These are phyloP conservation scores for Pleodorina starrii DNA, from an alignment of 139 green algal genomes.

Conservation along the genomic window DNA sequence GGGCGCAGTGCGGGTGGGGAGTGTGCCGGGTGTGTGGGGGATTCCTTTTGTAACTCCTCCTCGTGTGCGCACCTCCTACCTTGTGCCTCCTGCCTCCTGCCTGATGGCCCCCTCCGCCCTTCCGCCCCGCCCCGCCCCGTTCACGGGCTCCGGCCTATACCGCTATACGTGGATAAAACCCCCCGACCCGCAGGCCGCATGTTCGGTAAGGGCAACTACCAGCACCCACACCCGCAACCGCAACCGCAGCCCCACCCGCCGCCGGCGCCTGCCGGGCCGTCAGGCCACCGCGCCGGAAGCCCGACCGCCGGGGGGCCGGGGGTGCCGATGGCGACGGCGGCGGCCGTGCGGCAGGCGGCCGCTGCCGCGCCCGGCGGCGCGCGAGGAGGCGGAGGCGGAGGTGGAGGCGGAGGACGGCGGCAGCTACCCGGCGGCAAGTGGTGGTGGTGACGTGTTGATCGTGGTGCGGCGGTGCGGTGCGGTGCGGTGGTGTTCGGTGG, in stretches of 20 bases:
- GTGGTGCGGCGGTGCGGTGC: not conserved
- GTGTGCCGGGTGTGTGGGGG: no score
- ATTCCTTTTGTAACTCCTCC: no score
- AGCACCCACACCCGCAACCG: slow-evolving; percentile 27
- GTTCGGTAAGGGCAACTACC: slow-evolving; percentile 39
- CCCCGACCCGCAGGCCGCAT: slow-evolving; percentile 36
- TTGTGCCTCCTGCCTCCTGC: no score
- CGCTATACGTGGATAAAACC: no score
- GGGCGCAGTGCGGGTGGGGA: no score
- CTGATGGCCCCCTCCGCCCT: no score
- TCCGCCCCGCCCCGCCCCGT: no score
- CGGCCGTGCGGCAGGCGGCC: not conserved
- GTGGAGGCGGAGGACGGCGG: not conserved
- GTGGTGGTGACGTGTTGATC: not conserved
- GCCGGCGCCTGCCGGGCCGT: not conserved
- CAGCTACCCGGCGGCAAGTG: slow-evolving; percentile 5
- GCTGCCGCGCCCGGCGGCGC: not conserved
- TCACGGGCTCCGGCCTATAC: no score
- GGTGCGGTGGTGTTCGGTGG: not conserved
- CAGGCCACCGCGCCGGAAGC: not conserved
- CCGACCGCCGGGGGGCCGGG: no score
- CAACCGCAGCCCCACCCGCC: not conserved
- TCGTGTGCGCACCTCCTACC: no score
- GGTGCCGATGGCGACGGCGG: not conserved
- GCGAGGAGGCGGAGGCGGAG: no score